Evolutionary conservation across 176 grass and related monocot genomes (phyloP).

Genomic region (Carex cristatella): DNA sequence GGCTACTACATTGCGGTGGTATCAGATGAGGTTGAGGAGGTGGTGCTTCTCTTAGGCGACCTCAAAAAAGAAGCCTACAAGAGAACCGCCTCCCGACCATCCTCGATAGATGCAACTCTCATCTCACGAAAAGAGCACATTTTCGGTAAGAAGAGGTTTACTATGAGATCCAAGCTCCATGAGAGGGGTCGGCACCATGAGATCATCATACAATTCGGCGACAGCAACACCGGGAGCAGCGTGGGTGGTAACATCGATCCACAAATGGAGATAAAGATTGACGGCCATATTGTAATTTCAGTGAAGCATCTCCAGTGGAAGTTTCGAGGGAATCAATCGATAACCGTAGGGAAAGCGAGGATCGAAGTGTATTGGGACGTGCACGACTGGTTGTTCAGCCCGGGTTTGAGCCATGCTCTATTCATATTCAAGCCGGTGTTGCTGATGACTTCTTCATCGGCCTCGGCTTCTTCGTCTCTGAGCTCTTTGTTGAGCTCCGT

Average conservation of each 20-base stretch:
- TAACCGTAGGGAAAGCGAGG: slow-evolving; percentile 59
- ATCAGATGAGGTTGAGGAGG: slow-evolving; percentile 43
- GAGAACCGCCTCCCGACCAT: slow-evolving; percentile 26
- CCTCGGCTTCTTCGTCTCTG: slow-evolving; percentile 17
- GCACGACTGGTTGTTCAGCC: slow-evolving; percentile 84
- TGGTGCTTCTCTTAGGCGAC: slow-evolving; percentile 65
- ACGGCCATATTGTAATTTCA: slow-evolving; percentile 57
- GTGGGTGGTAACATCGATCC: slow-evolving; percentile 32
- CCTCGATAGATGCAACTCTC: slow-evolving; percentile 32
- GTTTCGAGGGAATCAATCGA: slow-evolving; percentile 69
- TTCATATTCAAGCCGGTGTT: slow-evolving; percentile 74
- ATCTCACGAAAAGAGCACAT: slow-evolving; percentile 67
- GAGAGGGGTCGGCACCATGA: slow-evolving; percentile 53
- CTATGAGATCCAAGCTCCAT: slow-evolving; percentile 54
- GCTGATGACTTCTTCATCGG: slow-evolving; percentile 31
- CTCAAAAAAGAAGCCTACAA: slow-evolving; percentile 48
- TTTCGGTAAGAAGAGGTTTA: slow-evolving; percentile 52
- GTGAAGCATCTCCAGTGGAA: slow-evolving; percentile 95
- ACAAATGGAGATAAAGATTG: slow-evolving; percentile 54
- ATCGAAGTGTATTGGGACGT: slow-evolving; percentile 95
- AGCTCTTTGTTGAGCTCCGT: slow-evolving; percentile 10
- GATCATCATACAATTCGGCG: slow-evolving; percentile 52
- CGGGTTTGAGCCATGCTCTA: slow-evolving; percentile 50
- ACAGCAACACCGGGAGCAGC: slow-evolving; percentile 19
- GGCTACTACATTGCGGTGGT: slow-evolving; percentile 60